These are phyloP conservation scores for Sporothrix sp. DNA, from an alignment of 2,329 filamentous ascomycete genomes.

Conservation along the genomic window DNA sequence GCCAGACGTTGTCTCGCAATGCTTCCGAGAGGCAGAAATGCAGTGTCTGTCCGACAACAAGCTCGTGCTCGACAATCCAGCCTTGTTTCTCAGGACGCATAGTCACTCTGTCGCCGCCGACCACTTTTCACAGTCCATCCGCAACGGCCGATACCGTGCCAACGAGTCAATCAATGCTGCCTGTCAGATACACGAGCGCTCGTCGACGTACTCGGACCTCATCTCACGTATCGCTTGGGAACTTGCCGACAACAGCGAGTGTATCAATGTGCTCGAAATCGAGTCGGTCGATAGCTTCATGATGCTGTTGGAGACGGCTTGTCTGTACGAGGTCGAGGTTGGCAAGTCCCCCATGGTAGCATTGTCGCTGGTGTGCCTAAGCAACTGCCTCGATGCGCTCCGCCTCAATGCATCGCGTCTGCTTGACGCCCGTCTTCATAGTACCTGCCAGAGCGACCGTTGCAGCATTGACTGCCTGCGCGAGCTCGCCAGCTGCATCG, in stretches of 20 bases:
- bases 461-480: slow-evolving; percentile 23
- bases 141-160: slow-evolving; percentile 22
- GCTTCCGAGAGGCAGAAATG: slow-evolving; percentile 22
- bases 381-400: slow-evolving; percentile 23
- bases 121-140: slow-evolving; percentile 20
- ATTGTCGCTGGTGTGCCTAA: slow-evolving; percentile 23
- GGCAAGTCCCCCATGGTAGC: slow-evolving; percentile 24
- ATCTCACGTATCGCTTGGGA: slow-evolving; percentile 25
- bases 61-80: slow-evolving; percentile 21
- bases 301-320: slow-evolving; percentile 22
- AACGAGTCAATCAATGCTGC: slow-evolving; percentile 18
- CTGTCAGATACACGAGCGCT: slow-evolving; percentile 14
- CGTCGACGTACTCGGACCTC: slow-evolving; percentile 23
- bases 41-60: slow-evolving; percentile 24
- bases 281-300: slow-evolving; percentile 23
- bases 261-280: slow-evolving; percentile 21
- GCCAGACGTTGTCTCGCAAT: slow-evolving; percentile 17
- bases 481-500: slow-evolving; percentile 20
- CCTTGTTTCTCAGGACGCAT: slow-evolving; percentile 20
- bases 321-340: slow-evolving; percentile 23
- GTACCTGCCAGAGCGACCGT: slow-evolving; percentile 20
- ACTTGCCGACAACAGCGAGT: slow-evolving; percentile 22
- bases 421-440: slow-evolving; percentile 18
- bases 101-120: slow-evolving; percentile 15
- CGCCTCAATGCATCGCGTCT: slow-evolving; percentile 21